Conservation (phyloP, 2,329 filamentous ascomycete species). For the Dryadomyces sulphureus region DNA sequence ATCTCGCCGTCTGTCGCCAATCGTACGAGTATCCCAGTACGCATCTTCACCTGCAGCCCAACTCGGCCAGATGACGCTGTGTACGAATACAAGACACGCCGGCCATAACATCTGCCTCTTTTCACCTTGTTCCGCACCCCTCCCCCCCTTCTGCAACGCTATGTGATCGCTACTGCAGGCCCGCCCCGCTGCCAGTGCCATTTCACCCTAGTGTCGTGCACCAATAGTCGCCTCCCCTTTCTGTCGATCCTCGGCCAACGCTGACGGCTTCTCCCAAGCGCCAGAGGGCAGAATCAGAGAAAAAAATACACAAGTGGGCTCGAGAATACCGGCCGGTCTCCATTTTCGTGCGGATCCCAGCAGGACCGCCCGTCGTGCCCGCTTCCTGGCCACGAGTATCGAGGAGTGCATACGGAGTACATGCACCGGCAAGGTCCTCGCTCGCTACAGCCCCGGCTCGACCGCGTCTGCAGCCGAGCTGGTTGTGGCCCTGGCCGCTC, state of each 20-base stretch:
- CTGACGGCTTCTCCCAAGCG: not conserved
- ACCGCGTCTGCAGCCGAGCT: not conserved
- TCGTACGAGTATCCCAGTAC: not conserved
- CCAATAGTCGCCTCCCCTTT: not conserved
- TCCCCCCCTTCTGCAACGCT: not conserved
- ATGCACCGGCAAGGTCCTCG: not conserved
- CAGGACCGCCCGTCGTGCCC: too few relatives aligned
- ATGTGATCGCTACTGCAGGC: conserved; percentile 8
- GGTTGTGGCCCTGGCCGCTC: not conserved
- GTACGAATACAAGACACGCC: not conserved
- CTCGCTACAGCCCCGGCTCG: not conserved
- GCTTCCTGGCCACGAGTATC: too few relatives aligned
- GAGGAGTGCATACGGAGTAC: not conserved
- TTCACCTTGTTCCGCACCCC: conserved; percentile 1
- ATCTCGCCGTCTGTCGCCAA: too few relatives aligned
- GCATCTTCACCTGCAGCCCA: not conserved
- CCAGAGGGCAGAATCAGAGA: too few relatives aligned
- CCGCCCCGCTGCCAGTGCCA: conserved; percentile 5
- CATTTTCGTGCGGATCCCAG: too few relatives aligned
- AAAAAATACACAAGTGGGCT: too few relatives aligned
- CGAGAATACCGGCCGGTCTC: too few relatives aligned
- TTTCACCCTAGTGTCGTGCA: not conserved
- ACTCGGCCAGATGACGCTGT: not conserved
- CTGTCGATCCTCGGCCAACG: not conserved
- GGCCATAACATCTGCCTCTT: not conserved